These are phyloP conservation scores for Russula virescens DNA, from an alignment of 768 basidiomycete genomes.

Conservation along the genomic window DNA sequence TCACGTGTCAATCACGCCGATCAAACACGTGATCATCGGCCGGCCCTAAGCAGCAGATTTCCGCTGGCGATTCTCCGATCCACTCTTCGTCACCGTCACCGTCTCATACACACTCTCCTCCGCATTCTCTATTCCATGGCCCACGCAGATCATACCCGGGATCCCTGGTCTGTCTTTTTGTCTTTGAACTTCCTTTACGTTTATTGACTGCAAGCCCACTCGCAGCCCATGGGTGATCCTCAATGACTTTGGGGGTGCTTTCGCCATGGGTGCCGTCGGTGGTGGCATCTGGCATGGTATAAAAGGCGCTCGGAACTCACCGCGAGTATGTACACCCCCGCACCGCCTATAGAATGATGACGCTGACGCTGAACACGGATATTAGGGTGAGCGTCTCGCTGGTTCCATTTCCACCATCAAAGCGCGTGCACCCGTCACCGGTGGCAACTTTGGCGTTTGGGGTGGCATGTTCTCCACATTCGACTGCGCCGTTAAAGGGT, in stretches of 20 bases:
- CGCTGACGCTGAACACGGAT: conserved; percentile 1
- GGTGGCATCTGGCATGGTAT: conserved; percentile 99
- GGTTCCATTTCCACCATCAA: conserved; percentile 96
- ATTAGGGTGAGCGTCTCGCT: conserved; percentile 86
- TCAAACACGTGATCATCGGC: neutral
- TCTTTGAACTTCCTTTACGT: neutral
- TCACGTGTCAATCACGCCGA: neutral
- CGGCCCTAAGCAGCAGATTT: conserved; percentile 16
- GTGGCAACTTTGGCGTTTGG: conserved; percentile 95
- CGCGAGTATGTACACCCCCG: conserved; percentile 55
- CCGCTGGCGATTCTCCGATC: neutral
- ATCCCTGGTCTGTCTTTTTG: conserved; percentile 66
- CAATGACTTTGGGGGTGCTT: conserved; percentile 96
- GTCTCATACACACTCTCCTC: conserved; percentile 12
- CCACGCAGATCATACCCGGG: conserved; percentile 88
- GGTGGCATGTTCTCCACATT: conserved; percentile 99
- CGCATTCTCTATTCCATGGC: conserved; percentile 47
- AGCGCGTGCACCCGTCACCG: conserved; percentile 95
- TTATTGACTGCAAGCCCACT: conserved; percentile 8
- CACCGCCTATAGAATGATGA: neutral
- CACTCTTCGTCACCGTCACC: neutral
- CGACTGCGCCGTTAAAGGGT: conserved; percentile 96
- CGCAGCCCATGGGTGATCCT: conserved; percentile 95
- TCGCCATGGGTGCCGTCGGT: conserved; percentile 96
- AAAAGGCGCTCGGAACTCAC: conserved; percentile 95